Percentiles rank a stretch among this genome's conserved stretches.
Conservation (phyloP, 2,329 filamentous ascomycete genomes). For the Exserohilum turcica region DNA sequence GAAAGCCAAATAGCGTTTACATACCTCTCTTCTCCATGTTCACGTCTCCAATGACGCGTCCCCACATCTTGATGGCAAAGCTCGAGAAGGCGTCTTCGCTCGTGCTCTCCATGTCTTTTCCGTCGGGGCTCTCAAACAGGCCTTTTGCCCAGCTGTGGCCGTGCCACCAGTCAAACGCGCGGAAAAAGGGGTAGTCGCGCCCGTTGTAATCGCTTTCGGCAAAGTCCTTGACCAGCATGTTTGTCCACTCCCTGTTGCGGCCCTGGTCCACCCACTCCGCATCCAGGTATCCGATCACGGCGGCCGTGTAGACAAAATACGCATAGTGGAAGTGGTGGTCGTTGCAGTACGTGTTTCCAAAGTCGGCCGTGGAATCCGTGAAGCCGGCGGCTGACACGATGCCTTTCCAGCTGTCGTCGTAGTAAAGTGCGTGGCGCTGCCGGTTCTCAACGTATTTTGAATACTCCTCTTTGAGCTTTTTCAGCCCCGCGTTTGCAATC, state of each 20-base stretch:
- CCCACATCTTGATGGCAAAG: conserved; percentile 95
- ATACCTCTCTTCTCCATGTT: conserved; percentile 73
- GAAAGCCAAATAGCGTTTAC: not conserved
- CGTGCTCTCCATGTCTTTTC: conserved; percentile 85
- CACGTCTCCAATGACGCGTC: conserved; percentile 72
- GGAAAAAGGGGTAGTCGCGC: conserved; percentile 72
- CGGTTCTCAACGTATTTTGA: conserved; percentile 53
- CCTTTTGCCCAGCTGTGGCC: conserved; percentile 94
- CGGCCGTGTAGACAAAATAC: conserved; percentile 87
- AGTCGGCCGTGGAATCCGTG: conserved; percentile 74
- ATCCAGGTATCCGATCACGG: conserved; percentile 81
- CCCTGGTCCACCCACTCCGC: conserved; percentile 67
- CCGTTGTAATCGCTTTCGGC: conserved; percentile 77
- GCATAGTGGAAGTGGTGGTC: conserved; percentile 71
- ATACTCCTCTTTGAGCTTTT: conserved; percentile 55
- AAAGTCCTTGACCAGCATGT: conserved; percentile 80
- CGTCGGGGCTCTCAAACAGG: conserved; percentile 70
- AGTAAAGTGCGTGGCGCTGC: conserved; percentile 58
- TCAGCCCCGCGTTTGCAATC: conserved; percentile 55
- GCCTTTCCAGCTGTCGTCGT: conserved; percentile 73
- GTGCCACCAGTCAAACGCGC: conserved; percentile 91
- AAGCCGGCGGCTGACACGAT: conserved; percentile 80
- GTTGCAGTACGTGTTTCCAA: conserved; percentile 83
- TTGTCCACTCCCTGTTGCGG: conserved; percentile 77
- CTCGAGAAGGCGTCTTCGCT: conserved; percentile 88